phyloP scores from a whole-genome alignment of 2,329 filamentous ascomycete genomes.

The Pseudocercospora pini-densiflorae region DNA sequence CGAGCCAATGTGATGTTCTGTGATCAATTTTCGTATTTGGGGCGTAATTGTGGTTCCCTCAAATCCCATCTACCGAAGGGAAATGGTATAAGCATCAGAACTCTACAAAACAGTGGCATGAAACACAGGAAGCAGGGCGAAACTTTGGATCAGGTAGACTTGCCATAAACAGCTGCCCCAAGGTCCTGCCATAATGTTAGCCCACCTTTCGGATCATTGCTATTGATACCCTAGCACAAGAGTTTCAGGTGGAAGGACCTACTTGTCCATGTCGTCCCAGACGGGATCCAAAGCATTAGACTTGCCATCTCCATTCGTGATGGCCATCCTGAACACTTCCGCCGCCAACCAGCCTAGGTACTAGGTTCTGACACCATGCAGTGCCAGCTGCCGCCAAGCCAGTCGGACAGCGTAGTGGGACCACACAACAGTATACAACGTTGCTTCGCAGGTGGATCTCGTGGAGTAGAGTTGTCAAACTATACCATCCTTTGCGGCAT shows the following conservation, averaged over 20 bases:
- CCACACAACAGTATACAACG: conserved; percentile 9
- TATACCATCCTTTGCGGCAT: conserved; percentile 16
- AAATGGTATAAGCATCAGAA: conserved; percentile 27
- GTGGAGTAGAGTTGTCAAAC: conserved; percentile 6
- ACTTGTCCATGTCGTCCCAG: conserved; percentile 80
- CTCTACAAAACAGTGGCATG: conserved; percentile 12
- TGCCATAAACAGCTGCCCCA: conserved; percentile 48
- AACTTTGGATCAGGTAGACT: conserved; percentile 19
- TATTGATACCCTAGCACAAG: neutral
- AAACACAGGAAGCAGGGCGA: conserved; percentile 8
- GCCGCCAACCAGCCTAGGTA: neutral
- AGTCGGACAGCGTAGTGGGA: neutral
- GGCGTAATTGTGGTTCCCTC: conserved; percentile 83
- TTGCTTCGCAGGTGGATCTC: conserved; percentile 20
- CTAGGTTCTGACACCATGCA: conserved; percentile 9
- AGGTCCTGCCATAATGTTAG: conserved; percentile 49
- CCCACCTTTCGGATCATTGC: conserved; percentile 10
- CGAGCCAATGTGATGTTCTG: conserved; percentile 84
- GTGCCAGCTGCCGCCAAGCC: conserved; percentile 6
- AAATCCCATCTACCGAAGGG: conserved; percentile 71
- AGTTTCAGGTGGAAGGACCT: conserved; percentile 42
- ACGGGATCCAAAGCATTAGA: conserved; percentile 50
- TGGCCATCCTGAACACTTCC: conserved; percentile 18
- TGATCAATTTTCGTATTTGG: conserved; percentile 79
- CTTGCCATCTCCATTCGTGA: conserved; percentile 37